Conservation (phyloP, 495 filamentous ascomycete genomes). For the Aspergillus sclerotioniger region DNA sequence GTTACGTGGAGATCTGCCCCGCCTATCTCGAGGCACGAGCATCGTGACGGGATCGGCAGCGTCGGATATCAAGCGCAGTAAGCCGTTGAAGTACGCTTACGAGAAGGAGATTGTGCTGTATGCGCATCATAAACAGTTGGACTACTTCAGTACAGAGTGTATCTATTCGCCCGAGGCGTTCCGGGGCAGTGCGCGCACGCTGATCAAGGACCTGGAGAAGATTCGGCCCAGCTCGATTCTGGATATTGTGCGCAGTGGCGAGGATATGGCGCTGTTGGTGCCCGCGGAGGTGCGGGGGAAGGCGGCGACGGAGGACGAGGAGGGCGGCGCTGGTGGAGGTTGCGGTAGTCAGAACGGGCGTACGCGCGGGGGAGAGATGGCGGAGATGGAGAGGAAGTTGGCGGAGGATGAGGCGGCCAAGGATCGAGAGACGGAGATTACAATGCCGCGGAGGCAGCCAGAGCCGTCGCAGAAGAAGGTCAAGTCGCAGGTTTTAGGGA, state of each 20-base stretch:
- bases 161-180: slow-evolving; percentile 99
- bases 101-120: slow-evolving; percentile 99
- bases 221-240: slow-evolving; percentile 91
- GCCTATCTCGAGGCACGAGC: slow-evolving; percentile 84
- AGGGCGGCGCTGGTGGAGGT: slow-evolving; percentile 61
- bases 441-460: slow-evolving; percentile 30
- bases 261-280: slow-evolving; percentile 90
- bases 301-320: slow-evolving; percentile 56
- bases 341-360: slow-evolving; percentile 75
- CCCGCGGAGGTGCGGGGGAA: slow-evolving; percentile 52
- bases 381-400: slow-evolving; percentile 81
- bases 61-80: slow-evolving; percentile 83
- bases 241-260: slow-evolving; percentile 90
- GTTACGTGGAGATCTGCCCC: slow-evolving; percentile 82
- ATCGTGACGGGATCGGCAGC: slow-evolving; percentile 78
- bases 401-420: slow-evolving; percentile 63
- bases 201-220: slow-evolving; percentile 94
- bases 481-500: slow-evolving; percentile 71
- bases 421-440: slow-evolving; percentile 70
- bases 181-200: slow-evolving; percentile 79
- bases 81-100: slow-evolving; percentile 96
- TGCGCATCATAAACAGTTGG: slow-evolving; percentile 90
- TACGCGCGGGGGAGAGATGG: slow-evolving; percentile 79
- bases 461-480: slow-evolving; percentile 24
- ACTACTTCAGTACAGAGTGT: slow-evolving; percentile 98